These are phyloP conservation scores for Kandelia obovata DNA, from an alignment of 345 rosid genomes.

Conservation along the genomic window DNA sequence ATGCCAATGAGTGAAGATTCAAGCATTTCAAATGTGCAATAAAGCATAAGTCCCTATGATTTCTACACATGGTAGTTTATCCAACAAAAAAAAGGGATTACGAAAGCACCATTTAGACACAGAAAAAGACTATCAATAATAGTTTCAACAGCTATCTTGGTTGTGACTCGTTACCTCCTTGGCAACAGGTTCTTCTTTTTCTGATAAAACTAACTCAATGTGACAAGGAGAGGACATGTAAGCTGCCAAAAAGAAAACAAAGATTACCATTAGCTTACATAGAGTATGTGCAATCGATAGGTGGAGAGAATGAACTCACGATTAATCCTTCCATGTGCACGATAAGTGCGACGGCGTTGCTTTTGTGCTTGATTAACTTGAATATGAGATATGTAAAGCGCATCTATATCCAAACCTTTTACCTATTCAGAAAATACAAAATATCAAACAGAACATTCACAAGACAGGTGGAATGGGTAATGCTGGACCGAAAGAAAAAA, in stretches of 20 bases:
- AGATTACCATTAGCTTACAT: background rate
- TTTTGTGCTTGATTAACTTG: conserved; percentile 79
- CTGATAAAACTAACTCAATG: conserved; percentile 61
- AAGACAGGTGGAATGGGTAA: background rate
- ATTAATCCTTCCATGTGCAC: conserved; percentile 79
- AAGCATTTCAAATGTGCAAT: background rate
- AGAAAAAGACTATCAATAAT: background rate
- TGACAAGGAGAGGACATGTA: conserved; percentile 80
- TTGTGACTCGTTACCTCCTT: conserved; percentile 44
- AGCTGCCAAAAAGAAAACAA: conserved; percentile 36
- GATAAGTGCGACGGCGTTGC: conserved; percentile 69
- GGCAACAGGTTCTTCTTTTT: conserved; percentile 64
- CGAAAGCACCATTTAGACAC: background rate
- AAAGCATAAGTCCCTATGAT: background rate
- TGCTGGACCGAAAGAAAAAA: background rate
- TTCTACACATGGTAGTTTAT: background rate
- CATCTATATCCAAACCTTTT: conserved; percentile 73
- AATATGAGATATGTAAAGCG: conserved; percentile 61
- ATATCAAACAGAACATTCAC: background rate
- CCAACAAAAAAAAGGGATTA: background rate
- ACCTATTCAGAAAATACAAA: conserved; percentile 30
- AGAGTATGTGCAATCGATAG: background rate
- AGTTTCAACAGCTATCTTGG: background rate
- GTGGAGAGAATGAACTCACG: conserved; percentile 37
- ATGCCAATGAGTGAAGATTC: background rate